A percentile compares a stretch with the other conserved stretches of the same genome.
Conservation (phyloP, 495 filamentous ascomycete species). For the Daldinia childiae region DNA sequence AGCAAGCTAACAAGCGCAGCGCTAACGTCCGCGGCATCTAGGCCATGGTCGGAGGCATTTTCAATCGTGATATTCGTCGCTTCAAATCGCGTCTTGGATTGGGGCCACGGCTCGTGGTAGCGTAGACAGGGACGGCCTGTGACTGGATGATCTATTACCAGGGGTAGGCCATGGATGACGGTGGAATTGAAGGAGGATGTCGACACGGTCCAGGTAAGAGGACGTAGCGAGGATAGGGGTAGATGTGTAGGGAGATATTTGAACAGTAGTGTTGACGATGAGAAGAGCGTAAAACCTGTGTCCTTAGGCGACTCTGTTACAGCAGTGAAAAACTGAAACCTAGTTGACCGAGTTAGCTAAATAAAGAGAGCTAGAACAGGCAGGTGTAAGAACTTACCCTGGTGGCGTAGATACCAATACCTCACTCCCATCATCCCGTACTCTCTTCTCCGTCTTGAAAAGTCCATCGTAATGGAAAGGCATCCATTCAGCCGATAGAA, state of each 20-base stretch:
- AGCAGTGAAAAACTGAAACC: slow-evolving; percentile 64
- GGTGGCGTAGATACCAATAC: slow-evolving; percentile 37
- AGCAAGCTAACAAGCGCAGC: slow-evolving; percentile 47
- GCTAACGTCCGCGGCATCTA: slow-evolving; percentile 26
- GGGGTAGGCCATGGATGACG: slow-evolving; percentile 52
- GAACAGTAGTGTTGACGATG: slow-evolving; percentile 60
- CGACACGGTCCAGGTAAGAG: slow-evolving; percentile 55
- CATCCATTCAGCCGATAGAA: slow-evolving; percentile 63
- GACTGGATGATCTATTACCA: slow-evolving; percentile 61
- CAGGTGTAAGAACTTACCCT: slow-evolving; percentile 22
- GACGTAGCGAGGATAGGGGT: slow-evolving; percentile 51
- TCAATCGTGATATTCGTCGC: slow-evolving; percentile 59
- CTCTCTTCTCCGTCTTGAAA: slow-evolving; percentile 59
- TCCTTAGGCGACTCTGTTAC: slow-evolving; percentile 57
- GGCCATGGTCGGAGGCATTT: slow-evolving; percentile 37
- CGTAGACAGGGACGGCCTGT: slow-evolving; percentile 58
- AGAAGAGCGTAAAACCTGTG: slow-evolving; percentile 62
- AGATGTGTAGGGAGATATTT: slow-evolving; percentile 57
- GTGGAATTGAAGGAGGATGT: slow-evolving; percentile 54
- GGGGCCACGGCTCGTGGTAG: slow-evolving; percentile 65
- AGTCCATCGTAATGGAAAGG: slow-evolving; percentile 66
- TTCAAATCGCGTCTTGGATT: slow-evolving; percentile 59
- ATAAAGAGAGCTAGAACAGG: neutral
- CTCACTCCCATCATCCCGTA: slow-evolving; percentile 47
- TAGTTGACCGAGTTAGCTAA: slow-evolving; percentile 15